Conservation (phyloP, 2,329 filamentous ascomycete genomes). For the Fusarium stilboides region DNA sequence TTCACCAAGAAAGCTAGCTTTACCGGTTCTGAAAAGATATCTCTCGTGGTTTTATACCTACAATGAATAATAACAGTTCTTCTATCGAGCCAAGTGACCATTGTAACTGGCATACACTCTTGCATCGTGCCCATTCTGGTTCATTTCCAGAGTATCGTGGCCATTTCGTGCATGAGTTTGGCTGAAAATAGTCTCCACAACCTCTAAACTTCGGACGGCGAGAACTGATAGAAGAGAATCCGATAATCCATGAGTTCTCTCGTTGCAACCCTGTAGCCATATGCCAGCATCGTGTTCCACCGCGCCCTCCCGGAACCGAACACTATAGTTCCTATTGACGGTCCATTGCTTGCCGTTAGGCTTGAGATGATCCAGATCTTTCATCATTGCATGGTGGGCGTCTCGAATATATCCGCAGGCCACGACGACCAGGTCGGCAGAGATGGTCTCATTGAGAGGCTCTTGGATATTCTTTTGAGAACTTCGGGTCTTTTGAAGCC, state of each 20-base stretch:
- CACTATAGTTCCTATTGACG: neutral
- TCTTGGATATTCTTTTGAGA: neutral
- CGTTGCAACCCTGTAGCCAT: neutral
- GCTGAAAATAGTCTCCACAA: neutral
- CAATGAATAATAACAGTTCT: neutral
- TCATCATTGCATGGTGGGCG: neutral
- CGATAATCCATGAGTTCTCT: neutral
- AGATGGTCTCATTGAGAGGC: neutral
- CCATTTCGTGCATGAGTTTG: neutral
- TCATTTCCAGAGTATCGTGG: neutral
- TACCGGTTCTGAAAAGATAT: too few relatives aligned
- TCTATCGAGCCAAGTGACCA: neutral
- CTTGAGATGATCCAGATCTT: neutral
- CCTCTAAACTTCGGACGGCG: neutral
- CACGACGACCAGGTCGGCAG: neutral
- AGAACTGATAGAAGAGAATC: neutral
- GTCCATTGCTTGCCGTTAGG: neutral
- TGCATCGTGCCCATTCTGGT: neutral
- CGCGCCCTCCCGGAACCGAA: neutral
- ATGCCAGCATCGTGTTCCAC: neutral
- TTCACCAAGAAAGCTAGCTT: too few relatives aligned
- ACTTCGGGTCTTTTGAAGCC: neutral
- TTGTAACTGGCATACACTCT: neutral
- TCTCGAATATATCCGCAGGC: neutral
- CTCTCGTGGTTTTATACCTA: too few relatives aligned